Evolutionary conservation across 345 rosid species (phyloP).

Genomic region (Populus alba): DNA sequence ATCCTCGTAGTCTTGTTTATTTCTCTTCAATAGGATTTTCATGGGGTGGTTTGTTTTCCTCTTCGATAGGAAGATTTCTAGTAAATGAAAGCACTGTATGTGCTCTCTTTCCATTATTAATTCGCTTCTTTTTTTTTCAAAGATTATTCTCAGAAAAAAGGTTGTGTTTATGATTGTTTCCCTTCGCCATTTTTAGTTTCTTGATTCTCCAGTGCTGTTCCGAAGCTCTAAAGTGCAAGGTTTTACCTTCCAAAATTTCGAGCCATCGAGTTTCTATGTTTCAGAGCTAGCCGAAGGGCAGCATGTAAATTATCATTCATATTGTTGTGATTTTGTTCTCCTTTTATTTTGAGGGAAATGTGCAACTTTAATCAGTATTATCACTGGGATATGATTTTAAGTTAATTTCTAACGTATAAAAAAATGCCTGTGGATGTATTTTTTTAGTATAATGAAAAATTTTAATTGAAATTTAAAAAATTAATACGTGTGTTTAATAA

Average conservation of each 20-base stretch:
- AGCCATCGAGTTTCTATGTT: not conserved
- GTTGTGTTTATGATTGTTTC: not conserved
- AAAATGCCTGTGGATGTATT: too few relatives aligned
- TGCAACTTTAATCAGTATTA: too few relatives aligned
- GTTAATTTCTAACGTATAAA: too few relatives aligned
- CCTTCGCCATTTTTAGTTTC: not conserved
- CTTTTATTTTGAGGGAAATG: too few relatives aligned
- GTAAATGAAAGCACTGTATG: not conserved
- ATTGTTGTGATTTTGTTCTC: too few relatives aligned
- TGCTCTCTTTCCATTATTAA: not conserved
- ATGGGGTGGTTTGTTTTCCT: not conserved
- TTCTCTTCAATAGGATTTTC: not conserved
- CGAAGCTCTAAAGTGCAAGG: not conserved
- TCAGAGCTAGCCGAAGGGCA: not conserved
- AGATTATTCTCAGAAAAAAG: not conserved
- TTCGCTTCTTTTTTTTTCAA: not conserved
- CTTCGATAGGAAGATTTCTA: not conserved
- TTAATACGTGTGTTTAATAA: too few relatives aligned
- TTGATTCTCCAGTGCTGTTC: not conserved
- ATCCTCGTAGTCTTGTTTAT: constrained; percentile 7
- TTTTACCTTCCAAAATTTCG: not conserved
- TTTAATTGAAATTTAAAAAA: too few relatives aligned
- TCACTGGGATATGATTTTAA: too few relatives aligned
- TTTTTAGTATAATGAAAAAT: too few relatives aligned
- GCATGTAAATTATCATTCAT: not conserved